Base-by-base conservation (phyloP, 176 grass and related monocot species). In the Oryza officinalis region DNA sequence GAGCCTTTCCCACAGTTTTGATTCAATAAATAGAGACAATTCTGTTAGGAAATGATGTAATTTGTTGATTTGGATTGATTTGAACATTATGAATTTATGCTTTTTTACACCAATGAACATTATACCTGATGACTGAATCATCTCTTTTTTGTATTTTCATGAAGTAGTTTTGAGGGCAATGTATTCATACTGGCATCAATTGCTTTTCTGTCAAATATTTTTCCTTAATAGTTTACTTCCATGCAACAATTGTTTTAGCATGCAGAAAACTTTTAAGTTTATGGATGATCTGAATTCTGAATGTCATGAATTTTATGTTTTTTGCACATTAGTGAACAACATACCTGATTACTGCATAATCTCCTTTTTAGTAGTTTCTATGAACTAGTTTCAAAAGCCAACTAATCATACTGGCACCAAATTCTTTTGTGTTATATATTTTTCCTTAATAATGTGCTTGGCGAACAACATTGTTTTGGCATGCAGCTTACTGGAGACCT, bases 401-500 rank as follows among this genome's bases (percentile, higher is more conserved):
- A 65, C 4, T 18, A 75, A 60, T 67, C 63, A 44, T 84, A 67
- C 2, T 60, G 17, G 49, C 13, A 73, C 46, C 8, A 9, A 61
- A 69, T 71, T 32, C 9, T 81, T 69, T 67, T 54, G 61, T 50
- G 38, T 76, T 7, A 38, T 11, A 14, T 72, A 45, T 18, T 54
- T 86, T 78, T 67, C 43, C n/a, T 70, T 52, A 22, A 25, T 70
- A 38, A 17, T 65, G 11, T 71, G 2, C 13, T 75, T 75, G 22
- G 9, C 22, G 13, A 79, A 26, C 3, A 79, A 74, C 40, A 68
- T 65, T 25, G 7, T 76, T 12, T 41, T 87, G 75, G 37, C 32
- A 61, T 84, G 77, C 71, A 98, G 96, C 91, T 98, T 75, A 88
- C 89, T 67, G 96, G 96, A 37, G 96, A 98, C 82, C 67, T 98